Percentiles rank a stretch among this genome's conserved stretches.
Conservation (phyloP, 1,284 basidiomycete species). For the Somion occarium region DNA sequence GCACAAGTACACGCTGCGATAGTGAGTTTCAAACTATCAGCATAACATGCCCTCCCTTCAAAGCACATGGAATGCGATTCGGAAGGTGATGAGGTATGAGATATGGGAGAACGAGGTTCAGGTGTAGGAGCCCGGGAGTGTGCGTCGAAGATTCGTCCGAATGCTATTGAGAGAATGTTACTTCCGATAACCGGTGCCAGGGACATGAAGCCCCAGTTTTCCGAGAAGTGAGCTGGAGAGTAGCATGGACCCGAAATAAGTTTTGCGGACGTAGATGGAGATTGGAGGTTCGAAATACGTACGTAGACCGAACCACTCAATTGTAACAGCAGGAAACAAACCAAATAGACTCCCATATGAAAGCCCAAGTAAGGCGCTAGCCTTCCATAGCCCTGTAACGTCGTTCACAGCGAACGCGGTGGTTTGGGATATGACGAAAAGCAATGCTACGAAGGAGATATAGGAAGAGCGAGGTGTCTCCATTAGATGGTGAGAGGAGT, state of each 20-base stretch:
- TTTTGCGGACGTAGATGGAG: no score
- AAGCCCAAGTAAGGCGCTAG: constrained; percentile 68
- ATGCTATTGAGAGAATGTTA: constrained; percentile 82
- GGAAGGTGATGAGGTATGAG: not conserved
- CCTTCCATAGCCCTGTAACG: constrained; percentile 69
- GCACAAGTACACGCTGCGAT: constrained; percentile 40
- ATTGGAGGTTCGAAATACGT: constrained; percentile 27
- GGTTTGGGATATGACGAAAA: constrained; percentile 71
- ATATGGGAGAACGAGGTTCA: not conserved
- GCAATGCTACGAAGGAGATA: constrained; percentile 58
- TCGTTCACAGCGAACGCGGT: constrained; percentile 50
- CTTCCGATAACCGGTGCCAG: constrained; percentile 79
- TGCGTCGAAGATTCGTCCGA: constrained; percentile 76
- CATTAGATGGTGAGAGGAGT: constrained; percentile 58
- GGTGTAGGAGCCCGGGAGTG: constrained; percentile 37
- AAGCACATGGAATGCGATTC: constrained; percentile 38
- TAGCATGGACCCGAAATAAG: no score
- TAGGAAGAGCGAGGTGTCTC: constrained; percentile 66
- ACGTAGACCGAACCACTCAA: constrained; percentile 88
- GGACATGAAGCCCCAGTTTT: constrained; percentile 84
- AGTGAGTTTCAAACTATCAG: constrained; percentile 47
- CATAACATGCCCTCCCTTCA: constrained; percentile 48
- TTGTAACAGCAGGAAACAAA: constrained; percentile 66
- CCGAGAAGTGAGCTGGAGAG: constrained; percentile 60
- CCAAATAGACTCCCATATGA: constrained; percentile 81